Conservation (phyloP, 306 rosid genomes). For the Citrullus colocynthis region DNA sequence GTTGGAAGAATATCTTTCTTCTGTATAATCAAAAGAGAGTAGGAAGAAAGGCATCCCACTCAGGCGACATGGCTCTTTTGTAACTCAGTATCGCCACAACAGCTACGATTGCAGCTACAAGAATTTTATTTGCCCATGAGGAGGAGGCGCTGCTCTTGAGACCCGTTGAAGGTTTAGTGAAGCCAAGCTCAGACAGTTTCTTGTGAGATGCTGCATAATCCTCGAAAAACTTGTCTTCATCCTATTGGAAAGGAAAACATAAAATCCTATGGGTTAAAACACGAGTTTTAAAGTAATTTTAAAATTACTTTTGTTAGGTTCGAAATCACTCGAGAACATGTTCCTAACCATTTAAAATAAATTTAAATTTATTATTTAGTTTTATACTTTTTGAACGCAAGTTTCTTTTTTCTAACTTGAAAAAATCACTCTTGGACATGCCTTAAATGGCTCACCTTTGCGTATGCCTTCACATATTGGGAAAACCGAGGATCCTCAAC, state of each 20-base stretch:
- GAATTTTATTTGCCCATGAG: constrained; percentile 10
- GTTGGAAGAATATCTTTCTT: too few relatives aligned
- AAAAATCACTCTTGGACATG: not conserved
- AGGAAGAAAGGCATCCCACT: not conserved
- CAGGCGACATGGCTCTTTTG: not conserved
- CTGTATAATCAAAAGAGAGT: not conserved
- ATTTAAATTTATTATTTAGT: not conserved
- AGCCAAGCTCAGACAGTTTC: constrained; percentile 76
- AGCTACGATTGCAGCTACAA: constrained; percentile 26
- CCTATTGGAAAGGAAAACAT: constrained; percentile 21
- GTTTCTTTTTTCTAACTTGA: too few relatives aligned
- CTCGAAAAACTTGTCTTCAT: constrained; percentile 48
- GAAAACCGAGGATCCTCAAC: constrained; percentile 38
- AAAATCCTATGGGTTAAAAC: too few relatives aligned
- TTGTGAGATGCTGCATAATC: constrained; percentile 77
- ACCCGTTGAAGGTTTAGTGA: constrained; percentile 12
- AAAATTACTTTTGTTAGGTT: too few relatives aligned
- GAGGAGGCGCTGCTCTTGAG: not conserved
- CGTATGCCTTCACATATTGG: constrained; percentile 47
- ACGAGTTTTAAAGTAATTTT: not conserved
- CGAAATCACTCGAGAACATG: not conserved
- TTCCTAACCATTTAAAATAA: too few relatives aligned
- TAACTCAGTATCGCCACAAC: constrained; percentile 24
- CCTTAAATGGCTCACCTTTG: constrained; percentile 24
- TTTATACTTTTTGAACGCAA: too few relatives aligned